These are phyloP conservation scores for Amaranthus cruentus DNA, from an alignment of 148 eudicot genomes.

Conservation along the genomic window DNA sequence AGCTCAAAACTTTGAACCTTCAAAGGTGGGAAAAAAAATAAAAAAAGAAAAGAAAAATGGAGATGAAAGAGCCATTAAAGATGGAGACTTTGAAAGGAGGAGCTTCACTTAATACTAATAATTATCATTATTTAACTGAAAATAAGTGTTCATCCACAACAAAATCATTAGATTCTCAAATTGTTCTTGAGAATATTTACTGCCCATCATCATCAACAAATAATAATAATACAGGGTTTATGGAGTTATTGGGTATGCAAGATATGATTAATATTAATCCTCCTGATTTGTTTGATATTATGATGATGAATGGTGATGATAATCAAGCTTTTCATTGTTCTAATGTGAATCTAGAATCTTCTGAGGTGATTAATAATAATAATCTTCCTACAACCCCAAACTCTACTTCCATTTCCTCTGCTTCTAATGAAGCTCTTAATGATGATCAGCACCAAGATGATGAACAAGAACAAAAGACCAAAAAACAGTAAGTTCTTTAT, in stretches of 20 bases:
- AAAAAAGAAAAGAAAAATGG: slow-evolving; percentile 6
- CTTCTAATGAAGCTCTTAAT: slow-evolving; percentile 27
- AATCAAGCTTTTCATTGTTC: neutral
- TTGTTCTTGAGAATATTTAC: neutral
- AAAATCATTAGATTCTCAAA: neutral
- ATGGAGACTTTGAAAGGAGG: slow-evolving; percentile 24
- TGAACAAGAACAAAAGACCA: slow-evolving; percentile 24
- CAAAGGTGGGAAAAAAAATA: no score
- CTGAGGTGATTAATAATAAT: slow-evolving; percentile 26
- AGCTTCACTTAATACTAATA: neutral
- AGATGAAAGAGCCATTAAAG: slow-evolving; percentile 15
- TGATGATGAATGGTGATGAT: slow-evolving; percentile 12
- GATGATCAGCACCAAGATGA: slow-evolving; percentile 11
- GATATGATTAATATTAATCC: slow-evolving; percentile 29
- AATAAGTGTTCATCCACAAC: slow-evolving; percentile 6
- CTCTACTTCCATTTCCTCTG: slow-evolving; percentile 49
- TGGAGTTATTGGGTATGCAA: slow-evolving; percentile 64
- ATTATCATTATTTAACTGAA: slow-evolving; percentile 13
- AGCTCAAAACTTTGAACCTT: slow-evolving; percentile 2
- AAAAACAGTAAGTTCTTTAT: slow-evolving; percentile 38
- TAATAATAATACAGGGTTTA: slow-evolving; percentile 38
- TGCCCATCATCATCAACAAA: neutral
- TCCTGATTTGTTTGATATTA: slow-evolving; percentile 20
- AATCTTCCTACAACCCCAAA: slow-evolving; percentile 53
- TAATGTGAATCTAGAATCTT: slow-evolving; percentile 19